Conservation (phyloP, 495 filamentous ascomycete species). For the Symbiotaphrina buchneri region DNA sequence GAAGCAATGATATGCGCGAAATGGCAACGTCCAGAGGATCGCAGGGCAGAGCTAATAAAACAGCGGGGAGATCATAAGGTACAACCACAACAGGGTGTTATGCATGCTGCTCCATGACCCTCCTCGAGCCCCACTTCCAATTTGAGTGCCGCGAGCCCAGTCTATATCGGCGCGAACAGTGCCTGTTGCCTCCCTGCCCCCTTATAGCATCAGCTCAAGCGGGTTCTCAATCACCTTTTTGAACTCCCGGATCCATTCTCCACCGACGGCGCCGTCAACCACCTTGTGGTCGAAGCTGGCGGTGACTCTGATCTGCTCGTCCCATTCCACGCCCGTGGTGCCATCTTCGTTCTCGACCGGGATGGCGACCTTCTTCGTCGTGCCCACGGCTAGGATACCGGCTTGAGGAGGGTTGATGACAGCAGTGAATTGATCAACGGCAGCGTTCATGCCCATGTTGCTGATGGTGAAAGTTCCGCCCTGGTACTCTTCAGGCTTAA, state of each 20-base stretch:
- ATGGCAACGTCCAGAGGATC: too few species aligned
- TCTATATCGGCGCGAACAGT: too few species aligned
- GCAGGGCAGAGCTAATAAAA: too few species aligned
- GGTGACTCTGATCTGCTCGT: slow-evolving; percentile 88
- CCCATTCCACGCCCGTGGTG: slow-evolving; percentile 57
- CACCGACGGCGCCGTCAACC: slow-evolving; percentile 80
- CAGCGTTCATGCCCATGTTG: slow-evolving; percentile 99
- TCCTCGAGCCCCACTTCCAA: too few species aligned
- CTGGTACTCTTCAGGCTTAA: slow-evolving; percentile 98
- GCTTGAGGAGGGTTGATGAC: slow-evolving; percentile 99
- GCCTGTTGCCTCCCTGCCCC: too few species aligned
- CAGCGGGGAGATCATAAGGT: too few species aligned
- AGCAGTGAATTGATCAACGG: slow-evolving; percentile 94
- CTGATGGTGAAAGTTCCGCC: slow-evolving; percentile 97
- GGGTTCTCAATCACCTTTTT: slow-evolving; percentile 98
- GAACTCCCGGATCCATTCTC: slow-evolving; percentile 89
- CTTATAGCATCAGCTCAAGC: slow-evolving; percentile 75
- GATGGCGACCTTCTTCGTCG: slow-evolving; percentile 81
- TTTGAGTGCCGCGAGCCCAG: too few species aligned
- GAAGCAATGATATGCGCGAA: too few species aligned
- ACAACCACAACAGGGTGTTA: too few species aligned
- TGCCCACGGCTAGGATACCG: slow-evolving; percentile 85
- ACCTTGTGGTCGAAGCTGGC: slow-evolving; percentile 97
- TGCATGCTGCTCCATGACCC: too few species aligned
- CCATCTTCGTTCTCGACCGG: slow-evolving; percentile 73